A percentile compares a stretch with the other conserved stretches of the same genome.
Conservation (phyloP, 2,329 filamentous ascomycete genomes). For the Fusarium euwallaceae region DNA sequence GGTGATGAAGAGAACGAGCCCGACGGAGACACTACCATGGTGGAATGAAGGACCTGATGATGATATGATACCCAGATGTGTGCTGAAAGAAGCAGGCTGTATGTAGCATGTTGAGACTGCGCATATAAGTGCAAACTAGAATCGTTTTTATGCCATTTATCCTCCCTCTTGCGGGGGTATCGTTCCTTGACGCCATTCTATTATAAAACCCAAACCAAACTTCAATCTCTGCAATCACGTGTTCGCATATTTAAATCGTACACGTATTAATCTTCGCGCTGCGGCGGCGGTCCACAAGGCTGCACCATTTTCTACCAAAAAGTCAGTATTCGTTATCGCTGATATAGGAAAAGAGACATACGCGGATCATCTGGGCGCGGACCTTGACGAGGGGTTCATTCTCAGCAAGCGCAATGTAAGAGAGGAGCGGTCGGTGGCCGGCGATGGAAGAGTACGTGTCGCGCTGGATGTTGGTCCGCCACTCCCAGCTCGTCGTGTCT, state of each 20-base stretch:
- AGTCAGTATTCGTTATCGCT: background rate
- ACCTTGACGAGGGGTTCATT: constrained; percentile 87
- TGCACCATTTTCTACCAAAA: constrained; percentile 74
- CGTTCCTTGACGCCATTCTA: constrained; percentile 40
- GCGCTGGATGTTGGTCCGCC: constrained; percentile 94
- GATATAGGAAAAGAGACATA: constrained; percentile 47
- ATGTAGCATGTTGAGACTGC: background rate
- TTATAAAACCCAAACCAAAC: constrained; percentile 11
- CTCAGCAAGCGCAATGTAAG: constrained; percentile 90
- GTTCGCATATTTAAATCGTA: background rate
- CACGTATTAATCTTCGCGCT: constrained; percentile 62
- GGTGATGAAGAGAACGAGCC: constrained; percentile 45
- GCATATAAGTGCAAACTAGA: constrained; percentile 1
- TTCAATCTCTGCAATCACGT: constrained; percentile 1
- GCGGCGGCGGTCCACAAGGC: constrained; percentile 69
- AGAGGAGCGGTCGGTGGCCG: constrained; percentile 88
- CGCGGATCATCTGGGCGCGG: constrained; percentile 82
- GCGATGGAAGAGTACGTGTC: constrained; percentile 92
- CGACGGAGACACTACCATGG: constrained; percentile 14
- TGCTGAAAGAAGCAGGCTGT: background rate
- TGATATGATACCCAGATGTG: constrained; percentile 39
- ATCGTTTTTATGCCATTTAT: constrained; percentile 5
- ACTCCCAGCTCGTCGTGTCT: constrained; percentile 97
- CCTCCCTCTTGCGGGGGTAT: constrained; percentile 41
- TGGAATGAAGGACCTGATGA: constrained; percentile 8